Base-by-base conservation (phyloP, 495 filamentous ascomycete species). In the Xylaria grammica region DNA sequence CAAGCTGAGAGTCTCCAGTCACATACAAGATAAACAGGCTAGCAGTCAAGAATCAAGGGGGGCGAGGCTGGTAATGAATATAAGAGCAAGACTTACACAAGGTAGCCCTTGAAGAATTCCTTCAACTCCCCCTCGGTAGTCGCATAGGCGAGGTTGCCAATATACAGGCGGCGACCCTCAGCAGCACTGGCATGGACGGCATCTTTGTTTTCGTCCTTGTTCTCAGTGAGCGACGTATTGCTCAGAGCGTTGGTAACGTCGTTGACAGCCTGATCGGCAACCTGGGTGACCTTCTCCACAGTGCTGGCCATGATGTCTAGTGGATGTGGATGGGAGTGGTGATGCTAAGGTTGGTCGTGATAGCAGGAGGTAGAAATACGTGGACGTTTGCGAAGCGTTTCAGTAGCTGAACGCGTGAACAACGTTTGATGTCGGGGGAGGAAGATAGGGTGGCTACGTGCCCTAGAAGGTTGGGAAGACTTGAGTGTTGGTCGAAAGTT, bases 121-220 rank as follows among this genome's bases (percentile, higher is more conserved):
- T 94, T 97, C 85, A 99, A 91, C 86, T 97, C 92, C 87, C 91
- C 95, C 91, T 98, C 95, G 75, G 93, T 96, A 85, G 95, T 98
- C 87, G 95, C 93, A 79, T 99, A 98, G 62, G 95, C 95, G 86
- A 99, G 92, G 84, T 99, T 99, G 79, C 95, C 95, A 84, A 98
- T 98, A 83, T 99, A 99, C 67, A 99, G 87, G 82, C 95, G 92
- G 85, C 95, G 92, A 77, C 95, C 96, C 83, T 99, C 95, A 78
- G 95, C 93, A 75, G 95, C 95, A 82, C 92, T 97, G 81, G 93
- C 93, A 74, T 93, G 88, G 67, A 94, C 94, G 75, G 94, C 94
- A 77, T 95, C 93, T 70, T 84, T 83, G 75, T 78, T 75, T 53
- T 84, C 81, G 60, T 80, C 76, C 77, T 84, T 84, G 78, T 84